Base-by-base conservation (phyloP, 1,139 yeast species). In the Scheffersomyces titani region DNA sequence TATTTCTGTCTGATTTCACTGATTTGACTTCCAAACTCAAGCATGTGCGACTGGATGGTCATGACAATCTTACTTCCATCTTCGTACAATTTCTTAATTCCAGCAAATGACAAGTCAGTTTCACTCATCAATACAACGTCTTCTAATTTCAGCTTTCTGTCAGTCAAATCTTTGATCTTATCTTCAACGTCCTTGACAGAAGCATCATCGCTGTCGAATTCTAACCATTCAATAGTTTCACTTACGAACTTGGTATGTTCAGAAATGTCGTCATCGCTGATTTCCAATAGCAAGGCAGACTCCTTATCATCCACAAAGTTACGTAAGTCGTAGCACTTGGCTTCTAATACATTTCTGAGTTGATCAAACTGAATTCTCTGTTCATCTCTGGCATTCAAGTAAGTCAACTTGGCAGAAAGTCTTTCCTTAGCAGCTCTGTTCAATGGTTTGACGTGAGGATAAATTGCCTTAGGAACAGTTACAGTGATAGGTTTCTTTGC, bases 141-240 rank as follows among this genome's bases (percentile, higher is more conserved):
- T 19, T 69, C 66, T 44, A 78, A 62, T 44, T 65, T 68, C 1
- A 56, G 48, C 60, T 66, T 70, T 52, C 66, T 66, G 3, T 56
- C 57, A 3, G 61, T 57, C 19, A 77, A 56, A 50, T 65, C 65
- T 1, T 62, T 58, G 19, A 70, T 61, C 59, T 72, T 76, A 1
- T 58, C 62, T 51, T 71, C 64, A 50, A 85, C 69, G 9, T 75
- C 82, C n/a, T 75, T 75, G 49, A 80, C 58, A 0, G 78, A 61
- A 1, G 91, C 83, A 40, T 76, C 77, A 56, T 86, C 90, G 55
- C 91, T 83, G 21, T 88, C 93, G 62, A 83, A 86, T 55, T 91
- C 97, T 47, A 92, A 75, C 97, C 97, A 91, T 60, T 89, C 96
- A 54, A 89, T 73, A 22, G 80, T 74, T 22, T 85, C 87, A 40